Percentiles rank a stretch among this genome's conserved stretches.
Conservation (phyloP, 306 rosid species). For the Canavalia ensiformis region DNA sequence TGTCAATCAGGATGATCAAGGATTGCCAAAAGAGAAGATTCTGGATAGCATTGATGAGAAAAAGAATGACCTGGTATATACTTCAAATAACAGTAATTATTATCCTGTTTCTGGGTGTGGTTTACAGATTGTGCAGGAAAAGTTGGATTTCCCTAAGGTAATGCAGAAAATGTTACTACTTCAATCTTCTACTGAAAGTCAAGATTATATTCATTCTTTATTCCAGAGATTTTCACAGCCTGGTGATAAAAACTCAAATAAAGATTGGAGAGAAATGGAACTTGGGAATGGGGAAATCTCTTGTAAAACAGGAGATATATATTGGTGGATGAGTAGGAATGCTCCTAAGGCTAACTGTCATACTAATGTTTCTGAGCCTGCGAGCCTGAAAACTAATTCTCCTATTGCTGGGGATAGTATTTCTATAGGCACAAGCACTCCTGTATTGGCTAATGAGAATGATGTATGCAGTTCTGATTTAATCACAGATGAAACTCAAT, state of each 20-base stretch:
- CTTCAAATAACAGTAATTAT: constrained; percentile 50
- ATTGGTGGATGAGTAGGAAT: constrained; percentile 60
- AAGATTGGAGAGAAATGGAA: constrained; percentile 55
- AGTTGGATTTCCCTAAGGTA: constrained; percentile 56
- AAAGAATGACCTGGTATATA: constrained; percentile 48
- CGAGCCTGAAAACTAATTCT: constrained; percentile 49
- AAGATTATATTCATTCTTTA: constrained; percentile 54
- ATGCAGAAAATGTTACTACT: constrained; percentile 60
- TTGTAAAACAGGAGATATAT: constrained; percentile 52
- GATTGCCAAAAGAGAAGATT: constrained; percentile 49
- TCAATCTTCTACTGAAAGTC: constrained; percentile 54
- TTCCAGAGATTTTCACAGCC: constrained; percentile 55
- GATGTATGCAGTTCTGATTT: constrained; percentile 46
- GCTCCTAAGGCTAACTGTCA: constrained; percentile 46
- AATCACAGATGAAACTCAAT: constrained; percentile 33
- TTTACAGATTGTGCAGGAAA: constrained; percentile 53
- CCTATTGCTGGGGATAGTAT: constrained; percentile 42
- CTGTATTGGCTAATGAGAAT: constrained; percentile 46
- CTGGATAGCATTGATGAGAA: constrained; percentile 50
- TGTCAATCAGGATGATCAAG: constrained; percentile 50
- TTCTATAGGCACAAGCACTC: constrained; percentile 49
- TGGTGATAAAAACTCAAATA: constrained; percentile 42
- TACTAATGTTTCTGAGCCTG: constrained; percentile 49
- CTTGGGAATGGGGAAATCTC: constrained; percentile 57
- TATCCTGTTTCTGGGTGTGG: constrained; percentile 46